phyloP scores from a whole-genome alignment of 345 rosid species.

The Pseudoturritis turrita region DNA sequence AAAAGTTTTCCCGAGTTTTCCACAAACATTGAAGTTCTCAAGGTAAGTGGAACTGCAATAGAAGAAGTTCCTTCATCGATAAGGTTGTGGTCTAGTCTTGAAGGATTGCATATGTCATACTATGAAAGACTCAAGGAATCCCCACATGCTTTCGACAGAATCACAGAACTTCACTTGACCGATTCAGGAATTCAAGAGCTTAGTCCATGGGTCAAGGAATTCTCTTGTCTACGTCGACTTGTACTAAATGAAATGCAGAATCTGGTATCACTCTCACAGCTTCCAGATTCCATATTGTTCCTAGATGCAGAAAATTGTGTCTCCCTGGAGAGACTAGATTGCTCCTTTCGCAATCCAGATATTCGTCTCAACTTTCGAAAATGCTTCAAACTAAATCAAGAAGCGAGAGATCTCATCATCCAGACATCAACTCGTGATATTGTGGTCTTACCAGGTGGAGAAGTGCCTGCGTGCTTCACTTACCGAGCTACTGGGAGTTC shows the following conservation, averaged over 20 bases:
- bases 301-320: background rate
- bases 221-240: background rate
- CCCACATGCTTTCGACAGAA: background rate
- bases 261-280: background rate
- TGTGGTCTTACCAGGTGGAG: background rate
- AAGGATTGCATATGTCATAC: background rate
- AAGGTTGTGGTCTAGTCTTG: background rate
- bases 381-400: background rate
- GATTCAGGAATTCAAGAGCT: background rate
- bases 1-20: conserved; percentile 1
- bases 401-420: background rate
- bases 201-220: background rate
- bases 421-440: background rate
- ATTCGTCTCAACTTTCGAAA: background rate
- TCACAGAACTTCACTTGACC: background rate
- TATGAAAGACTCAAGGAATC: background rate
- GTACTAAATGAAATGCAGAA: background rate
- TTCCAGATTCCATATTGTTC: background rate
- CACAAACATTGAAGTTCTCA: background rate
- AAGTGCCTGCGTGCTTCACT: background rate
- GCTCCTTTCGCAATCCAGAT: background rate
- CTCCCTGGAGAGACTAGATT: background rate
- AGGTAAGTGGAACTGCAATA: background rate
- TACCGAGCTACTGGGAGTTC: background rate
- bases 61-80: background rate